Base-by-base conservation (phyloP, 2,329 filamentous ascomycete species). In the Daldinia eschscholtzii region DNA sequence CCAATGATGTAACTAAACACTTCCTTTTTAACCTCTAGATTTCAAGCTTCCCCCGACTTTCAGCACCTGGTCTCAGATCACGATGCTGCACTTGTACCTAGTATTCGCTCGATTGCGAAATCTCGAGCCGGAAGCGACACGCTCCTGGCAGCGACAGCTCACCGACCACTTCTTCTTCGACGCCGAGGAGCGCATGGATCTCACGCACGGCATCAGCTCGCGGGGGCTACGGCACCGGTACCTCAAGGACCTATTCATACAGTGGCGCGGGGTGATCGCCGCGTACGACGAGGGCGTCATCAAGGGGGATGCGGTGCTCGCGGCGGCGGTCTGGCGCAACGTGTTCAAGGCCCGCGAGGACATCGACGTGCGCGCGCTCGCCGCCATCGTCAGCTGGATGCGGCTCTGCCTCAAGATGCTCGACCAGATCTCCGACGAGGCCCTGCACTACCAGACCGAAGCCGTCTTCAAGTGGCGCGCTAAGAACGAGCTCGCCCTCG, bases 1-100 rank as follows among this genome's bases (percentile, higher is more conserved):
- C 28, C 6, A 28, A 6, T 18, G 7, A 18, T 12, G 1, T 52
- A 12, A 26, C 26, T 30, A 50, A 50, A 18, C 6, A 28, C 3
- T 10, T 18, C 7, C 30, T 18, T 33, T n/a, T 18, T 13, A 20
- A 44, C 39, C 23, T 58, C 9, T 75, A 97, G 93, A 91, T 58
- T 88, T 97, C 71, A 88, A 88, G 28, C 88, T 99, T 18, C 86
- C 88, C 35, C 93, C 94, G 0, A 98, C 94, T 0, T 99, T 99
- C 81, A 94, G 91, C 78, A 95, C 93, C 64, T 99, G 96, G 96
- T 93, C 94, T 20, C 94, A 98, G 81, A 91, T 98, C 50, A 96
- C 94, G 39, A 97, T 97, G 86, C 87, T 99, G 65, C 95, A 99
- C 84, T 92, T 99, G 87, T 98, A 97, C 84, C 87, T 98, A 65